Evolutionary conservation across 305 asterid species (phyloP).

Genomic region (Coffea humblotiana): DNA sequence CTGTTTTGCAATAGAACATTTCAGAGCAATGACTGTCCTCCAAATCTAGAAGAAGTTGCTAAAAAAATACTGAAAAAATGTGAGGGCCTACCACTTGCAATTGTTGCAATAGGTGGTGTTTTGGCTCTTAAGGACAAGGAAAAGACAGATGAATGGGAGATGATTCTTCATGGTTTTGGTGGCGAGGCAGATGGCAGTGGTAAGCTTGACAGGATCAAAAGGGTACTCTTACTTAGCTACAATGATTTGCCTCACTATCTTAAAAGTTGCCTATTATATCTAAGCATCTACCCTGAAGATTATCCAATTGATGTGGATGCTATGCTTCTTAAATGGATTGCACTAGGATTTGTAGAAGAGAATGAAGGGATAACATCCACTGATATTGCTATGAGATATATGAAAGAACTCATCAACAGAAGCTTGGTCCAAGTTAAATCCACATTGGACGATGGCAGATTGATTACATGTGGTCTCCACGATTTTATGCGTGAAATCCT

Average conservation of each 20-base stretch:
- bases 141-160: constrained; percentile 23
- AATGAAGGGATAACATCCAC: neutral
- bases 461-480: neutral
- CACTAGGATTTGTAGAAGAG: constrained; percentile 7
- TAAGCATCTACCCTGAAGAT: constrained; percentile 18
- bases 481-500: constrained; percentile 14
- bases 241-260: constrained; percentile 7
- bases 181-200: constrained; percentile 14
- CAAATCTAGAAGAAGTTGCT: neutral
- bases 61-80: neutral
- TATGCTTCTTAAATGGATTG: neutral
- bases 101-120: neutral
- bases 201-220: neutral
- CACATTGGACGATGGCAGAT: neutral
- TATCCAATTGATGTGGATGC: neutral
- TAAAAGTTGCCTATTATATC: constrained; percentile 5
- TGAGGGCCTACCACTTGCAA: neutral
- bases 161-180: constrained; percentile 23
- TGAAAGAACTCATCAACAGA: constrained; percentile 13
- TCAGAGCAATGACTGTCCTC: neutral
- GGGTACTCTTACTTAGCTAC: constrained; percentile 17
- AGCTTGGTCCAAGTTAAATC: constrained; percentile 2
- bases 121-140: neutral
- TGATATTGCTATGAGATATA: constrained; percentile 4
- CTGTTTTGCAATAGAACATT: neutral